Conservation (phyloP, 441 rosid species). For the Gossypium davidsonii region DNA sequence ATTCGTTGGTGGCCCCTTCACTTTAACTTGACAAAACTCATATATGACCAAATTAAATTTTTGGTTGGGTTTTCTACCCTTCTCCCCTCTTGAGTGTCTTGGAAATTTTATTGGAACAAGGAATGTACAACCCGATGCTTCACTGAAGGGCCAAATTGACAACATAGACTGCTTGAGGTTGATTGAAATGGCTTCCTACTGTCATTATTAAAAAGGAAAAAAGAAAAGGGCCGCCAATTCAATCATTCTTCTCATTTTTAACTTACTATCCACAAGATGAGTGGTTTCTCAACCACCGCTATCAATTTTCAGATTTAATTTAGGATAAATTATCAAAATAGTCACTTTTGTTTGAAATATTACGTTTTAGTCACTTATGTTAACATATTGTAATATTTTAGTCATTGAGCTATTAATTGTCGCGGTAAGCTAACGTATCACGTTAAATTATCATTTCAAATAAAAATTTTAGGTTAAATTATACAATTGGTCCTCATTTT, state of each 20-base stretch:
- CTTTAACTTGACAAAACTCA: too few species aligned
- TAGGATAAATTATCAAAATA: too few species aligned
- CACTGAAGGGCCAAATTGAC: neutral
- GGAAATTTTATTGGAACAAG: neutral
- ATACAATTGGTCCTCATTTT: too few species aligned
- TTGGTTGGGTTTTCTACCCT: neutral
- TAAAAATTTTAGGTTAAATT: too few species aligned
- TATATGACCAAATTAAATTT: neutral
- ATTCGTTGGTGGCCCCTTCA: too few species aligned
- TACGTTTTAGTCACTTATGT: too few species aligned
- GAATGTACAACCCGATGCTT: neutral
- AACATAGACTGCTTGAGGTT: neutral
- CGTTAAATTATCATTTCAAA: too few species aligned
- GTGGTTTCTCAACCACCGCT: neutral
- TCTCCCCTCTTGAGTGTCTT: neutral
- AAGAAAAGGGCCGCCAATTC: neutral
- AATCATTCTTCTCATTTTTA: neutral
- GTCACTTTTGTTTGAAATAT: too few species aligned
- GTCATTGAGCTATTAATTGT: too few species aligned
- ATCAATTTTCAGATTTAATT: neutral
- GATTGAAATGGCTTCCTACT: neutral
- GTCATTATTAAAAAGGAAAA: neutral
- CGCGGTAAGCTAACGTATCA: too few species aligned
- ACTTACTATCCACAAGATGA: neutral
- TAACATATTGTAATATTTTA: too few species aligned